Evolutionary conservation across 2,329 filamentous ascomycete species (phyloP), one percentile per base, ranked within the genome.

Genomic region (Aureobasidium melanogenum): DNA sequence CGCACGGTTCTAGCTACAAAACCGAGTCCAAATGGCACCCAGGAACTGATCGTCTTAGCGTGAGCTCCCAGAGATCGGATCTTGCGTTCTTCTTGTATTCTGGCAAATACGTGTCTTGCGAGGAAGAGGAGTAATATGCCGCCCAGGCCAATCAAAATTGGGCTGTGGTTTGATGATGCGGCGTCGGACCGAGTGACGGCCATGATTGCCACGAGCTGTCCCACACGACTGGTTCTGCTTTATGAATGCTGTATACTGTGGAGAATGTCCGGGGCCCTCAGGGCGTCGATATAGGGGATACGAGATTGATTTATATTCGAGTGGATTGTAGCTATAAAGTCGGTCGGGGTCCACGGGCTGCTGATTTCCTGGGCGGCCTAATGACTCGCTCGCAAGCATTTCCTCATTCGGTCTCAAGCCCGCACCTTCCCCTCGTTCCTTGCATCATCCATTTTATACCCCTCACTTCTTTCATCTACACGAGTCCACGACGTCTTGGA

Each of bases 1-100:
- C 73, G 72, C 47, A 90, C 68, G n/a, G 81, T 80, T n/a, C 74
- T 70, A 67, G 76, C 78, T 34, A 91, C 74, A 63, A 90, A 77
- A 65, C 89, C 87, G 44, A 92, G 65, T 50, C 86, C 88, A 43
- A 69, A 71, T 1, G 78, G 77, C 7, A 74, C 66, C 61, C 73
- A 76, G 3, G 71, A 73, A 3, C 65, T 69, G 39, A 74, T 67
- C 9, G 69, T 62, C 1, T 76, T 73, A 2, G 77, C 87, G 63
- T 74, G 74, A 19, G 69, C 69, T 43, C 79, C 79, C 4, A 80
- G 71, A 15, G 66, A 67, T 32, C 68, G 66, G 61, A 81, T 76
- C 57, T 69, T 73, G 28, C 67, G 66, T 64, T 76, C 72, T 51
- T 66, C 61, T 36, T 67, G 65, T 59, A 75, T 32, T 22, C 65